Evolutionary conservation across 2,329 filamentous ascomycete genomes (phyloP), one percentile per base, ranked within the genome.

Genomic region (Rosellinia necatrix): DNA sequence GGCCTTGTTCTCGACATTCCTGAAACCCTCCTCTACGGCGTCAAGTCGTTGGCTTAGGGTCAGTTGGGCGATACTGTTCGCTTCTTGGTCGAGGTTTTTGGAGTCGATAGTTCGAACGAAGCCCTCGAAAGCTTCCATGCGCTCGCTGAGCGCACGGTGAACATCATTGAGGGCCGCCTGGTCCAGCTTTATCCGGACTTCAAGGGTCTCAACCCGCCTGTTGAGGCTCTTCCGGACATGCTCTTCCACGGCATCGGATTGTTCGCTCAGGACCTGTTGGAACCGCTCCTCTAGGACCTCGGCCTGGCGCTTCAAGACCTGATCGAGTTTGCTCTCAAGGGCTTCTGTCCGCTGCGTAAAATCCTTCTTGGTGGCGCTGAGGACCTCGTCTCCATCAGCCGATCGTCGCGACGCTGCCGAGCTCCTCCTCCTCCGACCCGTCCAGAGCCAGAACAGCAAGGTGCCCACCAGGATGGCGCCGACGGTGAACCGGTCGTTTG

Each of bases 1-100:
- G 3, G 64, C 49, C 50, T 64, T 65, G 40, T 35, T 17, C 29
- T 67, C 66, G 29, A 65, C 25, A n/a, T 50, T 52, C 22, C 53
- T 60, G 29, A 66, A 32, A 13, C 13, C 41, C 8, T 60, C 61
- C 50, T 67, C 66, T 7, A 62, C 53, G 2, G 47, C 38, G n/a
- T 64, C 58, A n/a, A 68, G 61, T 8, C 66, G 63, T 44, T 62
- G 59, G 37, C 58, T 48, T n/a, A 68, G 59, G 1, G 52, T 56
- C 27, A 61, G 47, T 48, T 66, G 60, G 8, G 58, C 60, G 21
- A 68, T 63, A 27, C 53, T 53, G 32, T 60, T 59, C 12, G 66
- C 66, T 49, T 68, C 66, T 51, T 66, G 62, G n/a, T 68, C 66
- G 9, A 68, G 63, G 29, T 68, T 65, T 54, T 65, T 67, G 44